phyloP scores from a whole-genome alignment of 139 green algal species.

The Chlamydomonas sp. region DNA sequence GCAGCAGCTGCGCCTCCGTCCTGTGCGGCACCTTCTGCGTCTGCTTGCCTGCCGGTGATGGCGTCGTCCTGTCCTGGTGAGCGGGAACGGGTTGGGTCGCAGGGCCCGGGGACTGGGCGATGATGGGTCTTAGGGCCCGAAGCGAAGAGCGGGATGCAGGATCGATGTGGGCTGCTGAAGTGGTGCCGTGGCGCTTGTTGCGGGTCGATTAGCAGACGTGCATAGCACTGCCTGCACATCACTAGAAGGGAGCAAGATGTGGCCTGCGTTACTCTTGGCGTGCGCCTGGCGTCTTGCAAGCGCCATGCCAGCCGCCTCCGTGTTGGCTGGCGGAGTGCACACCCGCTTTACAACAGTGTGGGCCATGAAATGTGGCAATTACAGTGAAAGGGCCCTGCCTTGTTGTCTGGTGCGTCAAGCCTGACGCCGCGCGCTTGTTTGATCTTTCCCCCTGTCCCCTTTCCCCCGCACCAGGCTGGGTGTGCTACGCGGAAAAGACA shows the following conservation, averaged over 20 bases:
- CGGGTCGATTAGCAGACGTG: no score
- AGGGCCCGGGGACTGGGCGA: not conserved
- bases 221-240: no score
- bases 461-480: slow-evolving; percentile 76
- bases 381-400: no score
- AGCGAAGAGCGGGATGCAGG: not conserved
- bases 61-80: slow-evolving; percentile 21
- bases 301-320: no score
- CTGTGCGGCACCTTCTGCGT: not conserved
- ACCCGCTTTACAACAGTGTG: no score
- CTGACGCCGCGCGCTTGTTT: not conserved
- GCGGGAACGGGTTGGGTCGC: not conserved
- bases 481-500: slow-evolving; percentile 99
- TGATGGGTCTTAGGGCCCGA: not conserved
- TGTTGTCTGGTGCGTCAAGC: not conserved
- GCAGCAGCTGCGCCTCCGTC: not conserved
- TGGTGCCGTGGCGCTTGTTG: no score
- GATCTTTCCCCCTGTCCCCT: not conserved
- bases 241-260: no score
- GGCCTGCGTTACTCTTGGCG: no score
- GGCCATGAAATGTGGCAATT: no score
- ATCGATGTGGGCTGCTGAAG: not conserved
- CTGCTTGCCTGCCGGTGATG: slow-evolving; percentile 10
- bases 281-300: no score
- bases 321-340: no score